These are phyloP conservation scores for Alternaria sp. DNA, from an alignment of 2,329 filamentous ascomycete species.

Conservation along the genomic window DNA sequence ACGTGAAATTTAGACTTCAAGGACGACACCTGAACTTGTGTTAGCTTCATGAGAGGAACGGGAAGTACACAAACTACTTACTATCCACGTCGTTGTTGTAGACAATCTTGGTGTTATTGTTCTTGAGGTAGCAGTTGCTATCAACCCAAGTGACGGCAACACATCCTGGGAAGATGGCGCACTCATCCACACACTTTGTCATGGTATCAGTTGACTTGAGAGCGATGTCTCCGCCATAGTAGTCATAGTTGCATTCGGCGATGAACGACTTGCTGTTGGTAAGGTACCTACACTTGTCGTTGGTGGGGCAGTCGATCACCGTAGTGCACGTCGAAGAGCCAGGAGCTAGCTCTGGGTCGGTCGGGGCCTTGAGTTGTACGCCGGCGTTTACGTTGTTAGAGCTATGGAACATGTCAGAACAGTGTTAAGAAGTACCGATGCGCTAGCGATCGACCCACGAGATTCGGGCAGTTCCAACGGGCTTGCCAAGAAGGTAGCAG, in stretches of 20 bases:
- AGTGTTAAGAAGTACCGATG: background rate
- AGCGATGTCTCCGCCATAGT: constrained; percentile 17
- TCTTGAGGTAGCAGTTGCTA: constrained; percentile 17
- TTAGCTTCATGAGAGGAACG: background rate
- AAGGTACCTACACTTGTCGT: constrained; percentile 16
- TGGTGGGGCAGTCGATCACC: constrained; percentile 8
- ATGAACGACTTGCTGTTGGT: constrained; percentile 5
- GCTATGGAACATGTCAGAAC: background rate
- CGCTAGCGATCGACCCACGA: constrained; percentile 6
- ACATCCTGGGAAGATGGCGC: constrained; percentile 5
- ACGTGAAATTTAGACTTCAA: background rate
- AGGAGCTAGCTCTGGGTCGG: background rate
- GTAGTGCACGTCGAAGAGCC: constrained; percentile 9
- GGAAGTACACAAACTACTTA: background rate
- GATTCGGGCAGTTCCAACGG: constrained; percentile 4
- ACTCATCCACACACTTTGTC: constrained; percentile 8
- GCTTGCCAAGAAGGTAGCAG: constrained; percentile 23
- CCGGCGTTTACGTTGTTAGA: constrained; percentile 7
- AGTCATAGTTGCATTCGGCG: constrained; percentile 17
- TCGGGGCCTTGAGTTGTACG: constrained; percentile 1
- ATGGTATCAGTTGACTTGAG: background rate
- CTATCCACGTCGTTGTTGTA: constrained; percentile 10
- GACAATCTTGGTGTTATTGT: background rate
- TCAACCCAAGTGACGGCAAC: constrained; percentile 11
- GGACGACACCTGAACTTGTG: constrained; percentile 1